A percentile compares a stretch with the other conserved stretches of the same genome.
These are phyloP conservation scores for Euphorbia peplus DNA, from an alignment of 345 rosid genomes.

Conservation along the genomic window DNA sequence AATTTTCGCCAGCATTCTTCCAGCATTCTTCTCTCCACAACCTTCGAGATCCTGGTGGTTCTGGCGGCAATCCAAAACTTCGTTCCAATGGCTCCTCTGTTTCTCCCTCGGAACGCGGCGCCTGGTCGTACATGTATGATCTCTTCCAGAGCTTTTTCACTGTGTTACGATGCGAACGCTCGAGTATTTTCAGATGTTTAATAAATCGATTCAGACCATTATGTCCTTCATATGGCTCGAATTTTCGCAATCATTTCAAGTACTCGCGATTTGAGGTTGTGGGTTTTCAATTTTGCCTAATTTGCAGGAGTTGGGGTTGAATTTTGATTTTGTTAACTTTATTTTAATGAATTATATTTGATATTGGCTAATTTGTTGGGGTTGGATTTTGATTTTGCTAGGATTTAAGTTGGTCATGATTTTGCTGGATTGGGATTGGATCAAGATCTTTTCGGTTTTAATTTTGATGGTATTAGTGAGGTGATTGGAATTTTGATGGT, in stretches of 20 bases:
- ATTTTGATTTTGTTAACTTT: too few species aligned
- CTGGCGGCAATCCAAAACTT: conserved; percentile 64
- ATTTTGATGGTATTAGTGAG: too few species aligned
- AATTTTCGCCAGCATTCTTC: conserved; percentile 71
- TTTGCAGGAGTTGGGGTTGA: too few species aligned
- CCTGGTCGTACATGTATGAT: conserved; percentile 88
- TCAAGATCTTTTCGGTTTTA: too few species aligned
- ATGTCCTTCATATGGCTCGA: conserved; percentile 86
- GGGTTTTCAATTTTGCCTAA: too few species aligned
- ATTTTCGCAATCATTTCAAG: conserved; percentile 85
- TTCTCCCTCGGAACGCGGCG: conserved; percentile 88
- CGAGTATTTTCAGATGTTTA: conserved; percentile 57
- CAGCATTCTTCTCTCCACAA: too few species aligned
- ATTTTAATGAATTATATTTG: too few species aligned
- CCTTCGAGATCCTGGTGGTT: conserved; percentile 82
- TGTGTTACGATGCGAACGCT: conserved; percentile 48
- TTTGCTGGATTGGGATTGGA: too few species aligned
- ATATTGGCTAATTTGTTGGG: too few species aligned
- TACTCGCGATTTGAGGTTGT: conserved; percentile 72
- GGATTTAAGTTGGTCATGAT: too few species aligned
- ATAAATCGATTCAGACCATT: conserved; percentile 52
- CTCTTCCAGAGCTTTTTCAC: conserved; percentile 64
- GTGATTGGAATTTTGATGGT: too few species aligned
- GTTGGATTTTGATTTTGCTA: too few species aligned
- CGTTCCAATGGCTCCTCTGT: conserved; percentile 90